These are phyloP conservation scores for Cutaneotrichosporon daszewskae DNA, from an alignment of 1,284 basidiomycete genomes.

Conservation along the genomic window DNA sequence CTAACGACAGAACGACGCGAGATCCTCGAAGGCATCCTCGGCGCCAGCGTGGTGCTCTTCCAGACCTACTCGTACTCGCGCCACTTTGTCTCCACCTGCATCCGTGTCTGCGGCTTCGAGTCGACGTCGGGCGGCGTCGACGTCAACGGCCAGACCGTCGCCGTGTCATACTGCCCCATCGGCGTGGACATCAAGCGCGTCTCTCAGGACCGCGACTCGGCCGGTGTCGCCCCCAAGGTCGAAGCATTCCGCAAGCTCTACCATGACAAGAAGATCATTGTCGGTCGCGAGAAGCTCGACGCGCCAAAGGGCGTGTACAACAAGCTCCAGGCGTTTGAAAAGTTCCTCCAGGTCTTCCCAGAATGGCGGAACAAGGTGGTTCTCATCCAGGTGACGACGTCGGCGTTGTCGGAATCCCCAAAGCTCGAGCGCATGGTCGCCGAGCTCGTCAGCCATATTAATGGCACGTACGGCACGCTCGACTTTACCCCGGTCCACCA, in stretches of 20 bases:
- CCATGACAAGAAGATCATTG: constrained; percentile 96
- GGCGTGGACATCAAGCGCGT: constrained; percentile 95
- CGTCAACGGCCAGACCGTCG: constrained; percentile 77
- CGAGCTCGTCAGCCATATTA: constrained; percentile 93
- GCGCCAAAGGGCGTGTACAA: constrained; percentile 96
- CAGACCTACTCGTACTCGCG: constrained; percentile 96
- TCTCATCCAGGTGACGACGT: constrained; percentile 78
- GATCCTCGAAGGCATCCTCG: constrained; percentile 96
- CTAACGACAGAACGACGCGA: constrained; percentile 64
- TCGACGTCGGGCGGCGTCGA: constrained; percentile 79
- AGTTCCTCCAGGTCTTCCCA: constrained; percentile 86
- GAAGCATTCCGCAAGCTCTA: constrained; percentile 79
- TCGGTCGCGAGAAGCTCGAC: constrained; percentile 97
- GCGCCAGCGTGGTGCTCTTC: constrained; percentile 93
- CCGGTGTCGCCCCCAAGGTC: constrained; percentile 83
- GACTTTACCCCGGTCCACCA: constrained; percentile 99
- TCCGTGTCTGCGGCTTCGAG: constrained; percentile 94
- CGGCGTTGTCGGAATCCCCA: constrained; percentile 87
- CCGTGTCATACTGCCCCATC: constrained; percentile 87
- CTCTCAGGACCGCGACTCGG: constrained; percentile 66
- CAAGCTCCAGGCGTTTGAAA: constrained; percentile 95
- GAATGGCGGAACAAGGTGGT: constrained; percentile 87
- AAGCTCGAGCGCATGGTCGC: constrained; percentile 91
- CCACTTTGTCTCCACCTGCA: constrained; percentile 90
- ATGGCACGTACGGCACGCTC: constrained; percentile 88